A percentile compares a stretch with the other conserved stretches of the same genome.
phyloP scores from a whole-genome alignment of 2,329 filamentous ascomycete genomes.

The Colletotrichum chrysophilum region DNA sequence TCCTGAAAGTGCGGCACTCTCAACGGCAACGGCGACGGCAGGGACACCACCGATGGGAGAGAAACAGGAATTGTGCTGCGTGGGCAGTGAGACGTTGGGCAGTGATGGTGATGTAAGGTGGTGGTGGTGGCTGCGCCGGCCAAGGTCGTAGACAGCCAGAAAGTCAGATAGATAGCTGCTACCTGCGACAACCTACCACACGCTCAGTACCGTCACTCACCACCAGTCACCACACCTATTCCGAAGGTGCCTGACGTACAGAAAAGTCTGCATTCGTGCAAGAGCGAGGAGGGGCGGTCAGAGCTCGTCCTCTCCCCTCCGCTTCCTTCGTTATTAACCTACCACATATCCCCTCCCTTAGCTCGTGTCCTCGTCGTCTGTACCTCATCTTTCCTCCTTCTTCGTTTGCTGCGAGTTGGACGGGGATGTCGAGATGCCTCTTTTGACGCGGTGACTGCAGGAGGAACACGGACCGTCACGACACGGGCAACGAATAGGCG shows the following conservation, averaged over 20 bases:
- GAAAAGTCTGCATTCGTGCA: conserved; percentile 8
- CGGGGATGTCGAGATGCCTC: not conserved
- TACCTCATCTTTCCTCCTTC: not conserved
- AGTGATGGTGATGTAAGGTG: not conserved
- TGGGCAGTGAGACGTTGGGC: not conserved
- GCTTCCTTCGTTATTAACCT: not conserved
- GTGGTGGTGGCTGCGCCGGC: not conserved
- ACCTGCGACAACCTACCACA: not conserved
- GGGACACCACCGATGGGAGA: not conserved
- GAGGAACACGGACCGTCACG: not conserved
- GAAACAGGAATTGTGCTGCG: not conserved
- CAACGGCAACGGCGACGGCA: not conserved
- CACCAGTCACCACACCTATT: not conserved
- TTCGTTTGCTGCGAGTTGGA: not conserved
- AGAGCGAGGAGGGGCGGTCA: conserved; percentile 13
- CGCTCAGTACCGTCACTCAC: not conserved
- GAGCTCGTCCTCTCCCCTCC: not conserved
- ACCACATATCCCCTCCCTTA: not conserved
- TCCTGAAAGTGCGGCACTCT: not conserved
- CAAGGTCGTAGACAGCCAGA: not conserved
- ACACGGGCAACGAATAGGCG: not conserved
- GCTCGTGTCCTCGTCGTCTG: not conserved
- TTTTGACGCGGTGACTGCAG: not conserved
- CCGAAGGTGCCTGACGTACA: not conserved
- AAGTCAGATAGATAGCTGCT: not conserved